Evolutionary conservation across 1,284 basidiomycete species (phyloP).

Genomic region (Chalciporus piperatoides): DNA sequence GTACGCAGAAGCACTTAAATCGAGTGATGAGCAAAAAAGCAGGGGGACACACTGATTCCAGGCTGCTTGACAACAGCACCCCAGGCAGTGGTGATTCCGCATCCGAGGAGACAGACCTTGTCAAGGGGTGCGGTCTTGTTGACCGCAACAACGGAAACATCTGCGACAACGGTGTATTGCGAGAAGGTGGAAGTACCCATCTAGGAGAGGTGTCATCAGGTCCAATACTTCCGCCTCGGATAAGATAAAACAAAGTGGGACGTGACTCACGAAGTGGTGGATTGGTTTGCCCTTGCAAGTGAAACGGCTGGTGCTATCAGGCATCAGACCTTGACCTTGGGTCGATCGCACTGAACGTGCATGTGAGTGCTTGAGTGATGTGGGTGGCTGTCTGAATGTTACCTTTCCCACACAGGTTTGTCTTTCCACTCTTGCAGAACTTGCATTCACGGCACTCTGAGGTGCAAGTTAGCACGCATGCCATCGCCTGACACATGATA

Average conservation of each 20-base stretch:
- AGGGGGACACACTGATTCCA: conserved; percentile 59
- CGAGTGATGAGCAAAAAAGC: neutral
- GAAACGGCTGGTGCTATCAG: conserved; percentile 91
- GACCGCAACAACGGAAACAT: conserved; percentile 94
- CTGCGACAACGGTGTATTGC: conserved; percentile 98
- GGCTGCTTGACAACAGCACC: conserved; percentile 82
- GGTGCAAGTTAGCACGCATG: conserved; percentile 4
- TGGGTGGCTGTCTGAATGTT: conserved; percentile 8
- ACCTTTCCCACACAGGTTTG: conserved; percentile 91
- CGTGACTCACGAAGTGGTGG: conserved; percentile 78
- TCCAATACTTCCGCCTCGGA: neutral
- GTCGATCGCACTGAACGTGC: conserved; percentile 72
- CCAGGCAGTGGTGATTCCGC: conserved; percentile 98
- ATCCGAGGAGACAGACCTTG: conserved; percentile 92
- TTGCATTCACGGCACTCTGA: conserved; percentile 93
- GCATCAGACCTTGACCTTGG: conserved; percentile 97
- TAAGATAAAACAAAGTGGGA: neutral
- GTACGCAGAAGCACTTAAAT: neutral
- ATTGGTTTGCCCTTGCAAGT: conserved; percentile 85
- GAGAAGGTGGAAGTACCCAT: conserved; percentile 99
- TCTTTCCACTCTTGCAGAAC: conserved; percentile 99
- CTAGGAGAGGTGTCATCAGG: conserved; percentile 38
- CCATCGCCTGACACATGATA: neutral
- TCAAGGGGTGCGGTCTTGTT: conserved; percentile 85
- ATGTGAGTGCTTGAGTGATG: conserved; percentile 9